A percentile compares a stretch with the other conserved stretches of the same genome.
Evolutionary conservation across 2,329 filamentous ascomycete genomes (phyloP).

Genomic region (Albophoma yamanashiensis): DNA sequence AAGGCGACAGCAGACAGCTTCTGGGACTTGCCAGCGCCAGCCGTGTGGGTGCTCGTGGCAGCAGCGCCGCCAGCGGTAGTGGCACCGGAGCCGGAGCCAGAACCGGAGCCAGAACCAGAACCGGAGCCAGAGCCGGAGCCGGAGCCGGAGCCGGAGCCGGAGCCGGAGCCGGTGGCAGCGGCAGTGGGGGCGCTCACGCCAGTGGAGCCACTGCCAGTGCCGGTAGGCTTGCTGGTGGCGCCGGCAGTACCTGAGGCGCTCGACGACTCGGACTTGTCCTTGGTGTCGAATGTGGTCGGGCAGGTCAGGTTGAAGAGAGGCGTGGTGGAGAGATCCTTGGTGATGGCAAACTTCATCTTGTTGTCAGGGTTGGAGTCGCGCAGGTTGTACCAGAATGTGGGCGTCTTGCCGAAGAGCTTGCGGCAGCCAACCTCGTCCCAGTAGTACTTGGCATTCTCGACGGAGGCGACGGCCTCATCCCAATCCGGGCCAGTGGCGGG

Average conservation of each 20-base stretch:
- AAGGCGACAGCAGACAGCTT: not conserved
- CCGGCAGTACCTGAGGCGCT: not conserved
- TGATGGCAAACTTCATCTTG: slow-evolving; percentile 46
- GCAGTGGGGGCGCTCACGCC: slow-evolving; percentile 1
- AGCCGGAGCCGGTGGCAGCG: slow-evolving; percentile 2
- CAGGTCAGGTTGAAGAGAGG: slow-evolving; percentile 44
- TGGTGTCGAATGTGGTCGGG: slow-evolving; percentile 29
- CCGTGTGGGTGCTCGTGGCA: not conserved
- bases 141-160: not conserved
- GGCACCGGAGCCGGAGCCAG: not conserved
- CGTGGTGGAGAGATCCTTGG: slow-evolving; percentile 38
- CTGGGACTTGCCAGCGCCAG: not conserved
- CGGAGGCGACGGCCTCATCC: slow-evolving; percentile 42
- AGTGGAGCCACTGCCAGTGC: slow-evolving; percentile 1
- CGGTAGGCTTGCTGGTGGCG: not conserved
- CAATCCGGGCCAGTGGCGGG: slow-evolving; percentile 42
- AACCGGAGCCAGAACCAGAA: slow-evolving; percentile 1
- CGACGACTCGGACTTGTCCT: slow-evolving; percentile 9
- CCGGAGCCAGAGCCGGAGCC: slow-evolving; percentile 2
- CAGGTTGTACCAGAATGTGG: slow-evolving; percentile 53
- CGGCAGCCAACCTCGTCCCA: slow-evolving; percentile 52
- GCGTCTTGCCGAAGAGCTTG: slow-evolving; percentile 41
- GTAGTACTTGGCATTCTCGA: slow-evolving; percentile 51
- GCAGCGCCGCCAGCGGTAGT: not conserved
- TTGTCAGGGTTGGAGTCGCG: slow-evolving; percentile 51